Evolutionary conservation across 2,329 filamentous ascomycete species (phyloP), one percentile per base, ranked within the genome.

Genomic region (Neofusicoccum laricinum): DNA sequence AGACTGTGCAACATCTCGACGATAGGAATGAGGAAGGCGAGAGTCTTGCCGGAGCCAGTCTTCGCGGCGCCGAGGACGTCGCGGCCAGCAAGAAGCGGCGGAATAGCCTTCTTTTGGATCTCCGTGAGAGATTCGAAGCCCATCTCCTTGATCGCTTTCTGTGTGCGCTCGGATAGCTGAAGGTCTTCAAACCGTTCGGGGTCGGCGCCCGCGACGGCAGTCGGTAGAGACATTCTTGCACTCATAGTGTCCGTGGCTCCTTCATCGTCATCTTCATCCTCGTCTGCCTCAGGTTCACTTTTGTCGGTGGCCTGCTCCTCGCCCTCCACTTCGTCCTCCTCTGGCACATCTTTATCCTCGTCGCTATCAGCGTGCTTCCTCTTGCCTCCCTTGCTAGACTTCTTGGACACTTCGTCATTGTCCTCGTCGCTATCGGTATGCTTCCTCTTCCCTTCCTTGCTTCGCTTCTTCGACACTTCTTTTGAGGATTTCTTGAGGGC

Each of bases 61-160:
- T 98, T 98, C 58, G 95, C 95, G 36, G 94, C 94, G 71, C 95
- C 95, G 49, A 99, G 86, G 21, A 98, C 91, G 80, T 98, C 94
- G 74, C 90, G 89, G 68, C 95, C 95, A 46, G 93, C 92, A 66
- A 98, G 83, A 51, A 96, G 82, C 19, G 93, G 93, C 4, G 94
- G 93, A 64, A 98, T 97, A 12, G 90, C 90, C 74, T 90, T 86
- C 71, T 88, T 86, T 78, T 98, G 95, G 69, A 98, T 97, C 76
- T 95, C 91, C 0, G 95, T 98, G 93, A 99, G 97, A 53, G 85
- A 93, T 71, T 89, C 88, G 75, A 98, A 97, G 14, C 91, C 91
- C 94, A 99, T 98, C 68, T 90, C 91, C 65, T 88, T 80, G 70
- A 97, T 93, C 8, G 93, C 93, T 79, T 90, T 88, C 84, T 93